Base-by-base conservation (phyloP, 2,329 filamentous ascomycete species). In the Xylariaceae sp. region DNA sequence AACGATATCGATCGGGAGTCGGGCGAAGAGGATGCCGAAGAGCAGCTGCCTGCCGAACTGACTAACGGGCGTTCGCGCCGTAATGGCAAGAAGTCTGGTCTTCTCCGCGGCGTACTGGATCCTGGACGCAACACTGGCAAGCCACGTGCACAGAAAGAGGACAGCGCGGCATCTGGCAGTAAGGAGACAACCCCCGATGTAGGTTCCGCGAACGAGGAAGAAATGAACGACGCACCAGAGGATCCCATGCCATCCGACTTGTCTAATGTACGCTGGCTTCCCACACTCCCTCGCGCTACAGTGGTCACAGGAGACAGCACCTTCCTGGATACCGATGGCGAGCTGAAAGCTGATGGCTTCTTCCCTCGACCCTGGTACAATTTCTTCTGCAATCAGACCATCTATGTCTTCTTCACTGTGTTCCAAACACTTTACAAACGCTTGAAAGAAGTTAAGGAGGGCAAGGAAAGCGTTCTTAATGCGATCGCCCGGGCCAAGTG, bases 391-490 rank as follows among this genome's bases (percentile, higher is more conserved):
- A 97, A 96, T 67, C 82, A 90, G 61, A 89, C 87, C 3, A 86
- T 99, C 52, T 96, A 90, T 66, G 91, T 94, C 69, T 97, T 99
- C 76, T 87, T 99, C 74, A 89, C 87, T 59, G 85, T 96, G 53
- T 94, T 99, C 67, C 84, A 96, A 64, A 87, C 87, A n/a, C 75
- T 99, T 5, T 97, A 96, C 70, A 82, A 85, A 62, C 85, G 94
- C 38, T 77, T 99, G 12, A 76, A 86, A 55, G 87, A 87, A 53
- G 83, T 97, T 68, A 97, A 97, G 73, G 77, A 85, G 51, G 86
- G 86, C 63, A 87, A 88, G 60, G 77, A 80, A 3, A 81, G 85
- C 40, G 91, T 95, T 10, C 76, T 81, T 42, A 80, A 84, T 58
- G 85, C 89, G 61, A 85, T 96, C 36, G 75, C 78, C 22, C 86